A percentile compares a stretch with the other conserved stretches of the same genome.
phyloP scores from a whole-genome alignment of 169 alveolate genomes.

The Besnoitia besnoiti region DNA sequence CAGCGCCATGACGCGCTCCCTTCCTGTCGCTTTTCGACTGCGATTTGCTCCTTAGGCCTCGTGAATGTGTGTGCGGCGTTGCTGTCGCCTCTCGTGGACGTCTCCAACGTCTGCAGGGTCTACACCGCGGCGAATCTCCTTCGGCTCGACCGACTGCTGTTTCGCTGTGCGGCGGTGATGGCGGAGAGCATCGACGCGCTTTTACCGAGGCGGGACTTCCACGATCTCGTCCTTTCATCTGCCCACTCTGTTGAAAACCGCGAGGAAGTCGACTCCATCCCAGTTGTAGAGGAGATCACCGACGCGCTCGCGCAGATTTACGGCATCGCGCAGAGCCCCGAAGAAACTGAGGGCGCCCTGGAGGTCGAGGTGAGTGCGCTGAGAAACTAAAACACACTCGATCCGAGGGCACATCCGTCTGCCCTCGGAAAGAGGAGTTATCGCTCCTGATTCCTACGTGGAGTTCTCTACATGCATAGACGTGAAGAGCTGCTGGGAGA shows the following conservation, averaged over 20 bases:
- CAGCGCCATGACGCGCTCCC: no score
- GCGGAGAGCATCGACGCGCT: not conserved
- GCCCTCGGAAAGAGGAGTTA: no score
- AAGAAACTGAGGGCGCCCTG: not conserved
- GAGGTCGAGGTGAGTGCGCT: not conserved
- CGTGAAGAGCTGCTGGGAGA: no score
- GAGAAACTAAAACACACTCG: not conserved
- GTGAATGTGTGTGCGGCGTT: not conserved
- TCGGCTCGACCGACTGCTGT: slow-evolving; percentile 3
- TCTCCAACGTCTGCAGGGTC: not conserved
- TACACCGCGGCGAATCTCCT: not conserved
- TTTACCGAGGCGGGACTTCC: not conserved
- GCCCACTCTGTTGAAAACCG: not conserved
- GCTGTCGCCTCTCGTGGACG: not conserved
- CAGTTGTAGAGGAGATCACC: not conserved
- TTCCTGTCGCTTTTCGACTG: not conserved
- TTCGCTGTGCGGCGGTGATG: slow-evolving; percentile 8
- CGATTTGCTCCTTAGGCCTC: not conserved
- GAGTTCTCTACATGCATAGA: no score
- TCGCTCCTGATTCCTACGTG: no score
- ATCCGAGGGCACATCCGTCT: no score
- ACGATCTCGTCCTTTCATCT: not conserved
- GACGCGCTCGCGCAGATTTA: not conserved
- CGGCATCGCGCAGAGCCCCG: not conserved
- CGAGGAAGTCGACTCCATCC: not conserved